Evolutionary conservation across 371 early-diverging fungal genomes (phyloP).

Genomic region (Circinella umbellata): DNA sequence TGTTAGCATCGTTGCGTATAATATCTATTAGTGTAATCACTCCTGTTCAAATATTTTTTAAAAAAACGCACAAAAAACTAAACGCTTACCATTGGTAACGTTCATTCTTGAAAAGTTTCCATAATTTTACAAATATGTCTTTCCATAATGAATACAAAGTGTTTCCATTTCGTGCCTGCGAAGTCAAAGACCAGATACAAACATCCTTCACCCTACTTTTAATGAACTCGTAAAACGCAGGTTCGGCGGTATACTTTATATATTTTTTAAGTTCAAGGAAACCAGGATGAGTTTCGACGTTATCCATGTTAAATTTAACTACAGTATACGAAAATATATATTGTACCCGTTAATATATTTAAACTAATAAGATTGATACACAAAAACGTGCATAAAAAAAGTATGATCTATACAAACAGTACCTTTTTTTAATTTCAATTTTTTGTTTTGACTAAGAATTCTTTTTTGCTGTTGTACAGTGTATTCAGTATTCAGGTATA

Average conservation of each 20-base stretch:
- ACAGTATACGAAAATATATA: background rate
- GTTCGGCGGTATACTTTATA: background rate
- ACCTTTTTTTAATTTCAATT: too few relatives aligned
- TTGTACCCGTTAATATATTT: too few relatives aligned
- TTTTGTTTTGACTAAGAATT: too few relatives aligned
- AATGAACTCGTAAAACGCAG: background rate
- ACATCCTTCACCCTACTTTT: background rate
- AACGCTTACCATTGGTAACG: background rate
- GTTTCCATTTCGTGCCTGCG: background rate
- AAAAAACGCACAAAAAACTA: background rate
- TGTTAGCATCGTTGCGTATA: background rate
- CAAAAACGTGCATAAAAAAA: too few relatives aligned
- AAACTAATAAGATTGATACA: too few relatives aligned
- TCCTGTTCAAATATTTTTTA: background rate
- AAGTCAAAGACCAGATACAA: slow-evolving; percentile 1
- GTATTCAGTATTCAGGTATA: too few relatives aligned
- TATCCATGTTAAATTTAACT: background rate
- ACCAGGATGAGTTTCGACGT: background rate
- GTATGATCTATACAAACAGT: too few relatives aligned
- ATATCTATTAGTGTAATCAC: slow-evolving; percentile 1
- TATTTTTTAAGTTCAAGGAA: background rate
- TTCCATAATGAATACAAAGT: background rate
- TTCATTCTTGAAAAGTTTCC: background rate
- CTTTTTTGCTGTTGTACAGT: too few relatives aligned
- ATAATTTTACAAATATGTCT: background rate